Conservation (phyloP, 225 moss, liverwort and hornwort species). For the Pleurozium schreberi region DNA sequence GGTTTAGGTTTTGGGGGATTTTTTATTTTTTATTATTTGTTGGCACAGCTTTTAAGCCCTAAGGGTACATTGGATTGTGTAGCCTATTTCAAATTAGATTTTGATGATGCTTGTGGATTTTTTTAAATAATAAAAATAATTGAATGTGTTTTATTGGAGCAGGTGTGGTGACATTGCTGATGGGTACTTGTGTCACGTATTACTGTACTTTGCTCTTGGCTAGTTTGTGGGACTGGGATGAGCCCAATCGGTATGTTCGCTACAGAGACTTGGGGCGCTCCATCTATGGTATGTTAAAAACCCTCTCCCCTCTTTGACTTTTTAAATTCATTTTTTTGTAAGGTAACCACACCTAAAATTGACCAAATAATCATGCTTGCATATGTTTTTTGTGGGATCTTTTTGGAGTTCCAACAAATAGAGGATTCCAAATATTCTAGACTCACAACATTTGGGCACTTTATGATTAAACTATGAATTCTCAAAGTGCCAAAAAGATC, state of each 20-base stretch:
- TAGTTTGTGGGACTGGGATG: conserved; percentile 58
- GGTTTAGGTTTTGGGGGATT: rapidly evolving
- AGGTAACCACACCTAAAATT: background rate
- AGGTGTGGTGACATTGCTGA: conserved; percentile 39
- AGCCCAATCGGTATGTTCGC: conserved; percentile 36
- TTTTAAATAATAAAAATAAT: background rate
- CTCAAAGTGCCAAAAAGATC: rapidly evolving
- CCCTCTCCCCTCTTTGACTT: background rate
- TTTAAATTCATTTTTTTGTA: background rate
- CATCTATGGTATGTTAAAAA: conserved; percentile 37
- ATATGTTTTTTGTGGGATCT: background rate
- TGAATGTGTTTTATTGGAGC: background rate
- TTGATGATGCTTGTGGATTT: too few relatives aligned
- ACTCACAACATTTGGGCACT: too few relatives aligned
- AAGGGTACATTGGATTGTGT: background rate
- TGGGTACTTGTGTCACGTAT: conserved; percentile 49
- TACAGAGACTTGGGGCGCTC: conserved; percentile 52
- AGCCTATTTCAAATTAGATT: background rate
- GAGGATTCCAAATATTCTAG: rapidly evolving
- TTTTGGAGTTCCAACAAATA: background rate
- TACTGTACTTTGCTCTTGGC: conserved; percentile 52
- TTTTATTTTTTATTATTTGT: background rate
- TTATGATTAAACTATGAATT: background rate
- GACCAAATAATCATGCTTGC: background rate
- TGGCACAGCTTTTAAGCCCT: rapidly evolving